Base-by-base conservation (phyloP, 2,329 filamentous ascomycete species). In the Harringtonia aguacate region DNA sequence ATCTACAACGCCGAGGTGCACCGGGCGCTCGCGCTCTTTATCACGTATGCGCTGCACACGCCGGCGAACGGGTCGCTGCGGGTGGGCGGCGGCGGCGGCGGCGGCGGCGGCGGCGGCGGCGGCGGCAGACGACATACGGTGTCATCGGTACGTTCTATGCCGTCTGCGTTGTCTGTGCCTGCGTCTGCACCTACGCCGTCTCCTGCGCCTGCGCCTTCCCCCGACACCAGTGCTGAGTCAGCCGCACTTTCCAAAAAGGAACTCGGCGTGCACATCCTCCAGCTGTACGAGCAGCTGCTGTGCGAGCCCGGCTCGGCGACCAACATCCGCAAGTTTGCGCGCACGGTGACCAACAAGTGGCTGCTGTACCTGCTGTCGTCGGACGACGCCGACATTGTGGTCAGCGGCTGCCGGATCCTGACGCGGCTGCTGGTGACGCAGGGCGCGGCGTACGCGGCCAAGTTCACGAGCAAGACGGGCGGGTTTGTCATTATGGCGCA, bases 271-370 rank as follows among this genome's bases (percentile, higher is more conserved):
- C 79, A 75, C 49, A 76, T 95, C 43, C 66, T 95, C 18, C 77
- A 77, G 50, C 79, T 94, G 63, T 90, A 92, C 56, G 75, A 83
- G 8, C 73, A 80, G 22, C 70, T 95, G 12, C 68, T 95, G 10
- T 95, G 88, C 55, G 79, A 86, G 48, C 77, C 78, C 53, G 73
- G 73, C 20, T 86, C 81, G 50, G 65, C 73, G 10, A 68, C 68
- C 14, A 79, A 83, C 48, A 84, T 95, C 45, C 79, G 81, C 56
- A 92, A 88, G 54, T 97, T 98, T 67, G 86, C 88, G 6, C 85
- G 84, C 56, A 94, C 90, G 2, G 90, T 98, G 9, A 95, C 90
- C 20, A 95, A 94, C 54, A 95, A 95, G 82, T 95, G 89, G 89
- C 74, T 95, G 14, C 67, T 98, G 14, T 94, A 95, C 61, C 75